Evolutionary conservation across 176 grass and related monocot species (phyloP).

Genomic region (Metroxylon sagu): DNA sequence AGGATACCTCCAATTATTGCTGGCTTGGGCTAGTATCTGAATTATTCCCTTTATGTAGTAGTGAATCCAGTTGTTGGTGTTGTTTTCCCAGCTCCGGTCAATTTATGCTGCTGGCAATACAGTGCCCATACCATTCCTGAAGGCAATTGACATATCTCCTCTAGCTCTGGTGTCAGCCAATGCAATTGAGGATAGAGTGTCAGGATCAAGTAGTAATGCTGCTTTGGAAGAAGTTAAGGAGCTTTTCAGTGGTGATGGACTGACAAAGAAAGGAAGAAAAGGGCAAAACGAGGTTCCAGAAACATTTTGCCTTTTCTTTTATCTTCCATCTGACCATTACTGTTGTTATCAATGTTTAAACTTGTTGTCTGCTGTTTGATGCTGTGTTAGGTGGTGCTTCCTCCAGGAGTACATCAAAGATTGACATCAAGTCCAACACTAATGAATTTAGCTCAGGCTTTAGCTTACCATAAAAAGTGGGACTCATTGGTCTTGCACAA

Average conservation of each 20-base stretch:
- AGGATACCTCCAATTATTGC: too few species aligned
- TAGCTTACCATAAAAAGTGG: constrained; percentile 92
- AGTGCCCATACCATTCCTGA: constrained; percentile 89
- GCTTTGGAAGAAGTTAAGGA: constrained; percentile 89
- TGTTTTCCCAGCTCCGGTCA: constrained; percentile 67
- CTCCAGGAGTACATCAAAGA: constrained; percentile 72
- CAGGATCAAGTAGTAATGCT: constrained; percentile 47
- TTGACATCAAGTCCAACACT: constrained; percentile 85
- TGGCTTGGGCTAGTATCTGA: too few species aligned
- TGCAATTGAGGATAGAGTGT: constrained; percentile 45
- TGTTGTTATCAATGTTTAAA: not conserved
- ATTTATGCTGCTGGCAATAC: constrained; percentile 96
- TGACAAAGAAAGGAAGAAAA: constrained; percentile 93
- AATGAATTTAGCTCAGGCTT: constrained; percentile 90
- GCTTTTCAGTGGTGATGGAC: constrained; percentile 90
- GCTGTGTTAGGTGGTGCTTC: constrained; percentile 56
- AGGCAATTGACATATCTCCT: constrained; percentile 88
- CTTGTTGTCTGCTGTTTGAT: constrained; percentile 23
- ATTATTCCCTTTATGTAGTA: too few species aligned
- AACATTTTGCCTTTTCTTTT: not conserved
- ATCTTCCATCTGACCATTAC: constrained; percentile 4
- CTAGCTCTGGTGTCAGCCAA: constrained; percentile 90
- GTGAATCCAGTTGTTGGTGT: too few species aligned
- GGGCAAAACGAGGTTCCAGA: constrained; percentile 74
- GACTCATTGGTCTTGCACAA: not conserved